phyloP scores from a whole-genome alignment of 2,329 filamentous ascomycete genomes.

The Monosporascus ibericus region DNA sequence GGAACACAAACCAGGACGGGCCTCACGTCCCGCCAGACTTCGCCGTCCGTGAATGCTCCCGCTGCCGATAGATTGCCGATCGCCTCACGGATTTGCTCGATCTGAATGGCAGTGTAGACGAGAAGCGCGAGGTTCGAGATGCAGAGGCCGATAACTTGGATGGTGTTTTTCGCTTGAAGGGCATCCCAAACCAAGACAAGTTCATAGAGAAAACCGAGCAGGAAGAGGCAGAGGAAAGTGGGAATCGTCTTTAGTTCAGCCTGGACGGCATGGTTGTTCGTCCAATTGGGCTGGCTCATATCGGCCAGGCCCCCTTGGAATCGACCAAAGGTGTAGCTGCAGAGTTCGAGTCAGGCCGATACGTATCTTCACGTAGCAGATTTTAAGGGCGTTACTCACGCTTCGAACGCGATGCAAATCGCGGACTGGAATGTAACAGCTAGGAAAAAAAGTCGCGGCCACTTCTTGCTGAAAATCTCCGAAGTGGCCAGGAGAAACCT shows the following conservation, averaged over 20 bases:
- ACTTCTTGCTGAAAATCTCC: slow-evolving; percentile 75
- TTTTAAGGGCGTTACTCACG: slow-evolving; percentile 49
- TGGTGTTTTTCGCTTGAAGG: slow-evolving; percentile 90
- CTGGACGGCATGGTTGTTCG: slow-evolving; percentile 31
- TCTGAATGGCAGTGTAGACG: slow-evolving; percentile 88
- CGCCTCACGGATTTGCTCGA: slow-evolving; percentile 79
- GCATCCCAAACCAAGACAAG: slow-evolving; percentile 89
- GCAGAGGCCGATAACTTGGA: slow-evolving; percentile 94
- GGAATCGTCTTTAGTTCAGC: slow-evolving; percentile 70
- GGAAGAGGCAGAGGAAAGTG: slow-evolving; percentile 92
- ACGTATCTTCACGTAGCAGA: too few species aligned
- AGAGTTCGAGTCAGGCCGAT: slow-evolving; percentile 4
- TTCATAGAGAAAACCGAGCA: slow-evolving; percentile 94
- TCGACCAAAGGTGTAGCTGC: slow-evolving; percentile 80
- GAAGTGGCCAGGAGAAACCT: slow-evolving; percentile 37
- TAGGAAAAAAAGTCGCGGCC: slow-evolving; percentile 82
- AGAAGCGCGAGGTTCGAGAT: slow-evolving; percentile 87
- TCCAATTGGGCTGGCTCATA: slow-evolving; percentile 29
- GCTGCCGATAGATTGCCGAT: slow-evolving; percentile 46
- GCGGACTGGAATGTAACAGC: slow-evolving; percentile 70
- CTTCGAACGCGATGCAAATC: slow-evolving; percentile 77
- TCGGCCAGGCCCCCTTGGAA: slow-evolving; percentile 61
- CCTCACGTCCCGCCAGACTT: slow-evolving; percentile 64
- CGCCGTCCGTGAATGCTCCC: slow-evolving; percentile 35
- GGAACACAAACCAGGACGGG: slow-evolving; percentile 83